Evolutionary conservation across 768 basidiomycete species (phyloP).

Genomic region (Kwoniella sp.): DNA sequence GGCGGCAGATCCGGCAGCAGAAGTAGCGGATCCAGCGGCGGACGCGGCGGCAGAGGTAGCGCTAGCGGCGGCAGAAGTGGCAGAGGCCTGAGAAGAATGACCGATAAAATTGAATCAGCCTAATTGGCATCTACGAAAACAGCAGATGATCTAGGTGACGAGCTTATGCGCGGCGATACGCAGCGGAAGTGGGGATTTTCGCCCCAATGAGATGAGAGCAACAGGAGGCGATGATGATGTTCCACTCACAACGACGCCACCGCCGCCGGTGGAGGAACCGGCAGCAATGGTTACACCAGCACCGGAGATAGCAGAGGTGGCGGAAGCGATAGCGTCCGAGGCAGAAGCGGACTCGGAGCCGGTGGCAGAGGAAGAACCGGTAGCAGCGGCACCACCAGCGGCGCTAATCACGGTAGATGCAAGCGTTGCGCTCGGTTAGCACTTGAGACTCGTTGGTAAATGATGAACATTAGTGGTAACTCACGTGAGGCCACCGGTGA

Average conservation of each 20-base stretch:
- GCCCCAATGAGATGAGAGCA: no score
- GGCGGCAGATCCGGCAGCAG: conserved; percentile 10
- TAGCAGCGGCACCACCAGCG: conserved; percentile 1
- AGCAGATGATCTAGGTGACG: no score
- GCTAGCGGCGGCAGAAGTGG: neutral
- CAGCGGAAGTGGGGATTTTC: no score
- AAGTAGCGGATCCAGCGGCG: conserved; percentile 6
- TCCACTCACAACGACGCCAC: neutral
- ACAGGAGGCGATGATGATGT: conserved; percentile 1
- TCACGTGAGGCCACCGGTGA: conserved; percentile 24
- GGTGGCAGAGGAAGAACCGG: conserved; percentile 6
- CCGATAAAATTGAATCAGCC: no score
- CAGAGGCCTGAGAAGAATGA: neutral
- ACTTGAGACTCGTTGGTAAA: neutral
- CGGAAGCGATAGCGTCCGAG: neutral
- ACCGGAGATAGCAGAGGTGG: conserved; percentile 2
- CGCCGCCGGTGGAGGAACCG: conserved; percentile 1
- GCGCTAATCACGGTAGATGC: neutral
- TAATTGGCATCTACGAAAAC: no score
- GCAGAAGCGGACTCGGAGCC: conserved; percentile 2
- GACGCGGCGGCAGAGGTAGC: conserved; percentile 5
- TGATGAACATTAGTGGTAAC: neutral
- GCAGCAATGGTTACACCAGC: conserved; percentile 16
- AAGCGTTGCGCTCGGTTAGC: no score
- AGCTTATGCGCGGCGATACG: no score